These are phyloP conservation scores for Trichophyton benhamiae DNA, from an alignment of 2,329 filamentous ascomycete species.

Conservation along the genomic window DNA sequence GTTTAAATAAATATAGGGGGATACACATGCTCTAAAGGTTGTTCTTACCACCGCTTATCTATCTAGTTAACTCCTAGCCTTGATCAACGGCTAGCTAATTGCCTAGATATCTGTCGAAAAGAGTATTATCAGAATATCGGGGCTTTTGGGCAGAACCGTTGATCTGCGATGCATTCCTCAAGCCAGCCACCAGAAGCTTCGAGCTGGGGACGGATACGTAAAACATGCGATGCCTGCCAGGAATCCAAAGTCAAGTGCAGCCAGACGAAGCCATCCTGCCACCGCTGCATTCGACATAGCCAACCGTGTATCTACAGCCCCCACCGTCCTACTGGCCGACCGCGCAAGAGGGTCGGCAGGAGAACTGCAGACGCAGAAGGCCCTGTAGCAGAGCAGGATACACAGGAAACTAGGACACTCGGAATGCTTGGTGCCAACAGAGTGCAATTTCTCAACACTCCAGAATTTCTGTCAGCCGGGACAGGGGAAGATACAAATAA, in stretches of 20 bases:
- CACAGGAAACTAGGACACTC: not conserved
- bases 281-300: not conserved
- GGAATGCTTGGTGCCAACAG: not conserved
- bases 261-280: not conserved
- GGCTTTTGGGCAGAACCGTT: no score
- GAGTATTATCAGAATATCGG: no score
- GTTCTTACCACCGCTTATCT: no score
- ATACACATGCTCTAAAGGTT: no score
- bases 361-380: not conserved
- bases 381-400: not conserved
- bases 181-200: not conserved
- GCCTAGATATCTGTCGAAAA: no score
- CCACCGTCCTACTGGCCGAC: not conserved
- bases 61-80: no score
- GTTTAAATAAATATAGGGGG: no score
- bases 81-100: no score
- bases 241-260: conserved; percentile 4
- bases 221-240: not conserved
- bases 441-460: not conserved
- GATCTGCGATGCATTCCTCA: not conserved
- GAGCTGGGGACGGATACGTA: not conserved
- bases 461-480: not conserved
- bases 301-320: not conserved
- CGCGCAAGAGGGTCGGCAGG: not conserved
- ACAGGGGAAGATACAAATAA: not conserved